These are phyloP conservation scores for Dactylonectria macrodidyma DNA, from an alignment of 2,329 filamentous ascomycete species.

Conservation along the genomic window DNA sequence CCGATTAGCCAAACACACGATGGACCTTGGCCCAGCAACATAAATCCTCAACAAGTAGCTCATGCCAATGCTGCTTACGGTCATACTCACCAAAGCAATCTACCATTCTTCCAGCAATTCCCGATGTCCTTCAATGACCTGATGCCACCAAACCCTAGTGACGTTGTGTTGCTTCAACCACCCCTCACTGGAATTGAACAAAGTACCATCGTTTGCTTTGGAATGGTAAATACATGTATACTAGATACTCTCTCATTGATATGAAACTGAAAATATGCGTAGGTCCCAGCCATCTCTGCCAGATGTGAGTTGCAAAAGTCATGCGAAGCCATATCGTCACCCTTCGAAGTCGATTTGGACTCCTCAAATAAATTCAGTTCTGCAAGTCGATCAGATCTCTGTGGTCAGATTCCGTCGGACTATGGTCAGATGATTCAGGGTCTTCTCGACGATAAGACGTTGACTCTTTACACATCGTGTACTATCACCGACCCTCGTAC, in stretches of 20 bases:
- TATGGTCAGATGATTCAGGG: constrained; percentile 33
- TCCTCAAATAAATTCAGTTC: constrained; percentile 16
- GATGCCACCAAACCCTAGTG: background rate
- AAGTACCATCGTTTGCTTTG: constrained; percentile 27
- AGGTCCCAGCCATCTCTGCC: constrained; percentile 26
- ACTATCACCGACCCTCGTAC: background rate
- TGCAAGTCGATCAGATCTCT: background rate
- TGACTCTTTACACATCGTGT: constrained; percentile 20
- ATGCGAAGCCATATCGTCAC: background rate
- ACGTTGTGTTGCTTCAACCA: background rate
- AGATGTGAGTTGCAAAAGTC: background rate
- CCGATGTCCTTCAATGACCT: background rate
- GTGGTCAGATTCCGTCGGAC: constrained; percentile 14
- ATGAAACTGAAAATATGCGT: background rate
- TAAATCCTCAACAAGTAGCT: background rate
- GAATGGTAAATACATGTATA: constrained; percentile 23
- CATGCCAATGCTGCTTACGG: background rate
- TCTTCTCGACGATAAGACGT: constrained; percentile 29
- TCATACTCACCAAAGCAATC: rapidly evolving
- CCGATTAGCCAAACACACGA: background rate
- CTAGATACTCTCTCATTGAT: background rate
- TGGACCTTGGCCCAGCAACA: too few species aligned
- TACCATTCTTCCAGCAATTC: background rate
- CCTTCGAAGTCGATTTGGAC: constrained; percentile 12
- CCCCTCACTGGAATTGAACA: background rate